Evolutionary conservation across 345 rosid species (phyloP).

Genomic region (Sisymbrium altissimum): DNA sequence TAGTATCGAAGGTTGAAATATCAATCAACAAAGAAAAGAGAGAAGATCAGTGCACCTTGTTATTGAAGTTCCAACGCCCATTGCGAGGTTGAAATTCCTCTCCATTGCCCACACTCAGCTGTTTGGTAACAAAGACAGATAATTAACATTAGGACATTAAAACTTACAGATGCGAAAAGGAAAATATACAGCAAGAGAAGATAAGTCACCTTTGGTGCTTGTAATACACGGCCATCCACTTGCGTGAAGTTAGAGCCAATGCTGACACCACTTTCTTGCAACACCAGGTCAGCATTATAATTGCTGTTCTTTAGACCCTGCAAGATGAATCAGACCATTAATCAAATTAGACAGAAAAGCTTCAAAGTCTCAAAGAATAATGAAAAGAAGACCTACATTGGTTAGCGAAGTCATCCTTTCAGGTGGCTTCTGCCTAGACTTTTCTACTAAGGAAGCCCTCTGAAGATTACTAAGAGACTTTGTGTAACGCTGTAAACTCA

Average conservation of each 20-base stretch:
- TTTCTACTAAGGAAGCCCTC: conserved; percentile 79
- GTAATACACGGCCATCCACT: conserved; percentile 79
- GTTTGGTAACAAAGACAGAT: conserved; percentile 16
- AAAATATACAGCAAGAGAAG: neutral
- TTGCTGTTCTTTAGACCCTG: conserved; percentile 72
- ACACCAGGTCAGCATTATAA: conserved; percentile 66
- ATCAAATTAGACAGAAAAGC: neutral
- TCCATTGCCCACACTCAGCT: conserved; percentile 88
- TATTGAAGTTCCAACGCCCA: conserved; percentile 93
- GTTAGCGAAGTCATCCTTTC: conserved; percentile 78
- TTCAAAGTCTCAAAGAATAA: neutral
- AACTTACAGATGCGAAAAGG: neutral
- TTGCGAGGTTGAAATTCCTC: conserved; percentile 67
- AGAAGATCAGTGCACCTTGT: conserved; percentile 48
- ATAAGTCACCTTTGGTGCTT: conserved; percentile 62
- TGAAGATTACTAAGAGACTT: conserved; percentile 69
- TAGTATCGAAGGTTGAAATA: conserved; percentile 4
- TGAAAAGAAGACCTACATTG: conserved; percentile 39
- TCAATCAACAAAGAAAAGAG: neutral
- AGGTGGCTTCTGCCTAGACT: conserved; percentile 90
- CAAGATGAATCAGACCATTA: conserved; percentile 9
- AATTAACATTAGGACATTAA: neutral
- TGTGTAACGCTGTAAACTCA: conserved; percentile 84
- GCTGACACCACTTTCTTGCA: conserved; percentile 66
- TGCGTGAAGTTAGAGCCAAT: conserved; percentile 54